Evolutionary conservation across 768 basidiomycete genomes (phyloP).

Genomic region (Suillus hirtellus): DNA sequence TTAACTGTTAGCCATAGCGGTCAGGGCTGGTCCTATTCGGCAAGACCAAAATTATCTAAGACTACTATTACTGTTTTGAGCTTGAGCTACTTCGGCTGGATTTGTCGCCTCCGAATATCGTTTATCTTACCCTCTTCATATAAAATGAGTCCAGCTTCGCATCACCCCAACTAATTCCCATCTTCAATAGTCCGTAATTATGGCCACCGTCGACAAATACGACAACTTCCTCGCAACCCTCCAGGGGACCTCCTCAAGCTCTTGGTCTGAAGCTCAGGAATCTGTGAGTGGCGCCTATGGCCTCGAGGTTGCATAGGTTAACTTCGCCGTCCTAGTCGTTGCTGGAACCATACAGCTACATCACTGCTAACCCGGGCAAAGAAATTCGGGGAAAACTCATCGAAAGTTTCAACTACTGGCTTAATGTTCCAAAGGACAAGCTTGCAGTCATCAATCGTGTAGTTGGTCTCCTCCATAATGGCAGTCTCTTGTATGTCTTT

Average conservation of each 20-base stretch:
- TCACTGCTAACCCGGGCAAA: conserved; percentile 84
- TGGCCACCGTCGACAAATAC: conserved; percentile 31
- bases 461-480: conserved; percentile 91
- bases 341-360: conserved; percentile 87
- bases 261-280: conserved; percentile 24
- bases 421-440: conserved; percentile 75
- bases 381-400: conserved; percentile 87
- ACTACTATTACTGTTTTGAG: background rate
- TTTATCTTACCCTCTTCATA: background rate
- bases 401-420: conserved; percentile 90
- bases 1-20: no score
- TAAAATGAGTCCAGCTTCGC: background rate
- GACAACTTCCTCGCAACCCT: conserved; percentile 41
- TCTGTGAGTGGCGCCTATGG: conserved; percentile 18
- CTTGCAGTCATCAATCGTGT: conserved; percentile 73
- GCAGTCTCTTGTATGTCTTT: conserved; percentile 76
- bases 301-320: background rate
- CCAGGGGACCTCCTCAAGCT: conserved; percentile 27
- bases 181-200: background rate
- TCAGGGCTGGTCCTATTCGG: conserved; percentile 3
- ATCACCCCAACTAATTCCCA: background rate
- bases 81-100: background rate
- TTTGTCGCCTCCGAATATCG: conserved; percentile 9
- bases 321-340: conserved; percentile 40
- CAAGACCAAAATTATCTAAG: background rate